Conservation (phyloP, 306 rosid genomes). For the Delonix regia region DNA sequence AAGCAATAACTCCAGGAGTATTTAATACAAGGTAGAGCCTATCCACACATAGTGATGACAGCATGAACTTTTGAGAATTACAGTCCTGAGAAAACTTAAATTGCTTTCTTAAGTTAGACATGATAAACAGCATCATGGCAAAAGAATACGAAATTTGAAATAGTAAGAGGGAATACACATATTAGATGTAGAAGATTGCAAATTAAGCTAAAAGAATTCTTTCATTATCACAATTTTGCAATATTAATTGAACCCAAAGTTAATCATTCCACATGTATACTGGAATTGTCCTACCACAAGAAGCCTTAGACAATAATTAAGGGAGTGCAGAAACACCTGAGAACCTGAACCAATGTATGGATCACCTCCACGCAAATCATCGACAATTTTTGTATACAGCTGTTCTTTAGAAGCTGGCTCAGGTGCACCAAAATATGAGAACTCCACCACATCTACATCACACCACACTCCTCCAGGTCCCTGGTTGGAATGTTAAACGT, state of each 20-base stretch:
- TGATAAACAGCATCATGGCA: constrained; percentile 2
- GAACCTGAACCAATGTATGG: constrained; percentile 96
- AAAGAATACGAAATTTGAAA: neutral
- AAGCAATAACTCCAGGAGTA: constrained; percentile 13
- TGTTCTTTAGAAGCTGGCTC: constrained; percentile 98
- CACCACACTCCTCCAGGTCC: constrained; percentile 99
- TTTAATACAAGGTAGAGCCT: constrained; percentile 20
- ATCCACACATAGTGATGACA: constrained; percentile 9
- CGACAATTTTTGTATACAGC: constrained; percentile 86
- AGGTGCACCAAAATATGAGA: constrained; percentile 98
- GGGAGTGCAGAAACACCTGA: constrained; percentile 65
- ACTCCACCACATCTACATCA: constrained; percentile 97
- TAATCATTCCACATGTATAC: constrained; percentile 9
- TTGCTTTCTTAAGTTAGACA: constrained; percentile 19
- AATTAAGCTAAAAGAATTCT: constrained; percentile 6
- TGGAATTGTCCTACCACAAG: neutral
- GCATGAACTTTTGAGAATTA: neutral
- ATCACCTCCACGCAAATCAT: constrained; percentile 96
- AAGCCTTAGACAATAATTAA: neutral
- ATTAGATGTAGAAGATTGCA: neutral
- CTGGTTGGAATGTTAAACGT: constrained; percentile 55
- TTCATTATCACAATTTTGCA: constrained; percentile 3
- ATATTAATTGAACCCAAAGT: constrained; percentile 22
- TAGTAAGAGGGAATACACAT: constrained; percentile 2
- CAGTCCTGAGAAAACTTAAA: constrained; percentile 3